Base-by-base conservation (phyloP, 2,329 filamentous ascomycete species). In the Monosporascus sp. region DNA sequence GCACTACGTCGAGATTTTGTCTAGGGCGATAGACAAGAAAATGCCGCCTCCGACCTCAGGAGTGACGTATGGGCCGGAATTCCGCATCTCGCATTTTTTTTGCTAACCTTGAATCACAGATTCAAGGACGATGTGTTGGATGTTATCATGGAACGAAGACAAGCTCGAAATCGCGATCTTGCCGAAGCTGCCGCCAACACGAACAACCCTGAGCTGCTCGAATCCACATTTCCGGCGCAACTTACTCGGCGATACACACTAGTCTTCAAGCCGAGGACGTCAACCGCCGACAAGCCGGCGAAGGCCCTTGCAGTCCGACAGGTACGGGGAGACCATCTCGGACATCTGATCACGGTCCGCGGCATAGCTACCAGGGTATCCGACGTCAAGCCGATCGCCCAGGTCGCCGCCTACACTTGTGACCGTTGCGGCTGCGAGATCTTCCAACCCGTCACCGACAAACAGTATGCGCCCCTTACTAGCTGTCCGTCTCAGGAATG, bases 71-170 rank as follows among this genome's bases (percentile, higher is more conserved):
- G 83, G 66, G 15, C 38, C 47, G 43, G 24, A 48, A 17, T 24
- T 22, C 25, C 39, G 44, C 55, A 38, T 51, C 45, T 37, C 46
- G 47, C 44, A 37, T 68, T 61, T 68, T 35, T 58, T 68, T 61
- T 68, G 45, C 62, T 72, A 59, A 59, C 52, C 20, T n/a, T 8
- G 15, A 46, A 18, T n/a, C 9, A 37, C 60, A 90, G 87, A 61
- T 97, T 96, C 80, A 97, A 97, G 71, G 92, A 97, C 66, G 94
- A 99, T 71, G 92, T 97, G 9, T 80, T 99, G 44, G 94, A 99
- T 72, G 90, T 99, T 31, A 87, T 99, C 65, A 95, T 97, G 88
- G 89, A 90, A 41, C 90, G 96, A 67, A 87, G 94, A 62, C 85
- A 89, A 63, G 87, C 86, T 63, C 85, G 91, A 62, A 97, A 99